A percentile compares a stretch with the other conserved stretches of the same genome.
phyloP scores from a whole-genome alignment of 2,329 filamentous ascomycete species.

The Trichoderma koningiopsis region DNA sequence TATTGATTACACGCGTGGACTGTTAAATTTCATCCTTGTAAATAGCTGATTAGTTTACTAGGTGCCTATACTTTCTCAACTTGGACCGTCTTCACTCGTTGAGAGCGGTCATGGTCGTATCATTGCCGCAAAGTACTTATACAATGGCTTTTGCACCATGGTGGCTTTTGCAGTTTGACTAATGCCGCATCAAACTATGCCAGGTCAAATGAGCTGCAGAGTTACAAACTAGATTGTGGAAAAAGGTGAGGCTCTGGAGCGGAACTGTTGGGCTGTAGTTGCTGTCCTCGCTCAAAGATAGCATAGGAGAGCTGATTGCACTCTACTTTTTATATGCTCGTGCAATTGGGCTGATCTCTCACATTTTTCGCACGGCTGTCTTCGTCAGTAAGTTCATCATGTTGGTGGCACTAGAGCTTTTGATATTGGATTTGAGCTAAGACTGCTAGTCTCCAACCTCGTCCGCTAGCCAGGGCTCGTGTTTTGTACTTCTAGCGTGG shows the following conservation, averaged over 20 bases:
- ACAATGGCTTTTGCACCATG: background rate
- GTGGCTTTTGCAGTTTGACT: background rate
- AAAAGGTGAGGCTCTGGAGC: background rate
- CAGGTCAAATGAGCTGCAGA: background rate
- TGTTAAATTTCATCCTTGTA: background rate
- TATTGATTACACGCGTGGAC: background rate
- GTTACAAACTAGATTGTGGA: background rate
- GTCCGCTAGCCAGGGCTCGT: conserved; percentile 4
- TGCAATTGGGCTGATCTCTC: background rate
- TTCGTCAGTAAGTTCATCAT: background rate
- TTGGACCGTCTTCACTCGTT: background rate
- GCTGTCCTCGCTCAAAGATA: background rate
- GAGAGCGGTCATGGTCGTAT: background rate
- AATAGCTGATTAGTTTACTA: background rate
- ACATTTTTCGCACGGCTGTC: background rate
- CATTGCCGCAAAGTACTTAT: background rate
- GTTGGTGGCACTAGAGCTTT: background rate
- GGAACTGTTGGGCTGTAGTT: too few species aligned
- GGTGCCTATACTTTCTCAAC: background rate
- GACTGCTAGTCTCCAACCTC: background rate
- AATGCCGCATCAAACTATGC: background rate
- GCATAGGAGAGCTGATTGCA: background rate
- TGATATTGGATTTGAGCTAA: conserved; percentile 8
- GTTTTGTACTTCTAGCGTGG: conserved; percentile 9
- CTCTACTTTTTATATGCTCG: background rate